Base-by-base conservation (phyloP, 495 filamentous ascomycete species). In the Parmelia sp. region DNA sequence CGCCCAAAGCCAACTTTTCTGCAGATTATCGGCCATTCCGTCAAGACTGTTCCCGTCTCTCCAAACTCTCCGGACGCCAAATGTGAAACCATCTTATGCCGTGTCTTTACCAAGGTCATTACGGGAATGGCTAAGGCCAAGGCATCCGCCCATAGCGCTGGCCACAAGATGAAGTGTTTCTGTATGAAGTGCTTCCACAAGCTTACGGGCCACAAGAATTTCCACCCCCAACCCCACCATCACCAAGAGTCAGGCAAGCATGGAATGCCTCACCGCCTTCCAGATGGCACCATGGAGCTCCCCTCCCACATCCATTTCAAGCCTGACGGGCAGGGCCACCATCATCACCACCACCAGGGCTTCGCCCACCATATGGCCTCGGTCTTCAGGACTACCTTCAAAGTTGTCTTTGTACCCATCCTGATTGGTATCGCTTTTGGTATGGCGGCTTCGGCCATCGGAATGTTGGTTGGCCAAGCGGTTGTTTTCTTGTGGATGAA, bases 401-500 rank as follows among this genome's bases (percentile, higher is more conserved):
- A 72, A 57, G 74, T 78, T 33, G 71, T 80, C 45, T 78, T 83
- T n/a, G 76, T 79, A 63, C 82, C 82, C 64, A 74, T 82, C 56
- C 59, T 83, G 36, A 70, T 82, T 25, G 81, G 81, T 49, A 75
- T 82, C 47, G 65, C 79, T 35, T 80, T 80, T 53, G 81, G 81
- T 49, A 68, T 83, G 62, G 73, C 75, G 8, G 80, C 81, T 45
- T 79, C 78, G 61, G 79, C 77, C n/a, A 69, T 83, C 39, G 81
- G 81, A 57, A 83, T 82, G 80, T 67, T 82, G 42, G 74, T 82
- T 23, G 81, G 80, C 47, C 79, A 83, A 71, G 62, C 74, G 21
- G 73, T 79, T 37, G 73, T 82, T 29, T 82, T 78, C 72, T 35
- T 82, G 58, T 83, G 81, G 81, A 74, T 74, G 65, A 73, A 51